A percentile compares a stretch with the other conserved stretches of the same genome.
Conservation (phyloP, 139 green algal species). For the Desmodesmus armatus region DNA sequence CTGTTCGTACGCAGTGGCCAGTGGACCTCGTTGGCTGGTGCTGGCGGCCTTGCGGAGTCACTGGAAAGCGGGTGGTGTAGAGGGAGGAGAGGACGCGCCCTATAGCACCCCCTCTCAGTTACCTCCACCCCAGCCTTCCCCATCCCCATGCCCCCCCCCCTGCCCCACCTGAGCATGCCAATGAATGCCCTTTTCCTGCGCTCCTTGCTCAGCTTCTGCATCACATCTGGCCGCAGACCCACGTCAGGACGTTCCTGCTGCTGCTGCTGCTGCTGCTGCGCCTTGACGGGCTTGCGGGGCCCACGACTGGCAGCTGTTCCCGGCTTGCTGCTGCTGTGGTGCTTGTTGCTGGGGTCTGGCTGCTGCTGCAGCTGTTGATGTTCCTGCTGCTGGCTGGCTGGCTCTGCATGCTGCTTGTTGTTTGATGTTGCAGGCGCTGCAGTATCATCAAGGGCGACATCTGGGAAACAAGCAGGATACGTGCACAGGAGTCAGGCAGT, state of each 20-base stretch:
- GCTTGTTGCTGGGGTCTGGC: not conserved
- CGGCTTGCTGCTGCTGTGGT: not conserved
- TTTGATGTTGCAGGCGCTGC: no score
- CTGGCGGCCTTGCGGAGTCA: no score
- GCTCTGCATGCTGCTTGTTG: not conserved
- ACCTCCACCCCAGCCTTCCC: not conserved
- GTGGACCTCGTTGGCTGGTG: no score
- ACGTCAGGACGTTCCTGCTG: no score
- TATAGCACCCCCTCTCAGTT: no score
- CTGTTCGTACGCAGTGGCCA: no score
- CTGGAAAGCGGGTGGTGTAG: no score
- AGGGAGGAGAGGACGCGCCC: no score
- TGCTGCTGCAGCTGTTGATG: not conserved
- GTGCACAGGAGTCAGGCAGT: no score
- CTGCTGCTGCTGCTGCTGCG: not conserved
- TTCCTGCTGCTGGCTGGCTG: constrained; percentile 7
- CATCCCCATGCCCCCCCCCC: not conserved
- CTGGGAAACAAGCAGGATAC: no score
- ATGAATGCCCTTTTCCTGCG: constrained; percentile 28
- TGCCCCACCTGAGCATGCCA: constrained; percentile 38
- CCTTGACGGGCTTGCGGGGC: not conserved
- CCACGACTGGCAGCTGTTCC: not conserved
- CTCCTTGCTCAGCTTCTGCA: constrained; percentile 30
- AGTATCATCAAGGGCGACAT: no score
- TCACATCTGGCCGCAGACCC: not conserved